Conservation (phyloP, 371 early-diverging fungal species). For the Scutellospora calospora region DNA sequence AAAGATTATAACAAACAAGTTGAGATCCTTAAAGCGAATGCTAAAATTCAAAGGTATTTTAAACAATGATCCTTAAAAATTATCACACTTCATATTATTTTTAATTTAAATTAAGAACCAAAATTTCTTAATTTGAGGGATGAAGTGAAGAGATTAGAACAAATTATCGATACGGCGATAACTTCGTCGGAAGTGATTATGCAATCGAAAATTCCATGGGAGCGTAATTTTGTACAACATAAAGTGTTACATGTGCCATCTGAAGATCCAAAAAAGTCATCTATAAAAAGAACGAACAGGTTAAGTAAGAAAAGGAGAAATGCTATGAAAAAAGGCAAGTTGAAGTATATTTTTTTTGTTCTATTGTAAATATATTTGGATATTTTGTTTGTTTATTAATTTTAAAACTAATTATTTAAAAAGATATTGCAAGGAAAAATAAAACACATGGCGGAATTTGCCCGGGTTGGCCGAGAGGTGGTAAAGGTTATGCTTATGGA, state of each 20-base stretch:
- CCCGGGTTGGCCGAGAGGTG: constrained; percentile 9
- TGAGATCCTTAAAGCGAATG: background rate
- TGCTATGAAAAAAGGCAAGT: background rate
- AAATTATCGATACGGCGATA: background rate
- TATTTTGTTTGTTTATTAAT: too few species aligned
- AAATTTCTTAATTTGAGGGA: background rate
- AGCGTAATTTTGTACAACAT: constrained; percentile 26
- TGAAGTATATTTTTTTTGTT: too few species aligned
- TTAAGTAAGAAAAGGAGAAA: constrained; percentile 32
- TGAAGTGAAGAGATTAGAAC: background rate
- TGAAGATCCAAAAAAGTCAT: background rate
- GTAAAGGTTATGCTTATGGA: constrained; percentile 11
- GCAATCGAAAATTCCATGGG: constrained; percentile 42
- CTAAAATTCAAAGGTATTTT: background rate
- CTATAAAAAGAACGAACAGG: background rate
- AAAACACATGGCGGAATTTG: background rate
- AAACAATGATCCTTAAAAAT: background rate
- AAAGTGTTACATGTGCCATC: constrained; percentile 32
- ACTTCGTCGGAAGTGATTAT: constrained; percentile 22
- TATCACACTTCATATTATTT: background rate
- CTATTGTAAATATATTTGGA: background rate
- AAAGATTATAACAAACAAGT: constrained; percentile 2
- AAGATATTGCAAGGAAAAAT: background rate
- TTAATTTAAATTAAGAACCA: background rate
- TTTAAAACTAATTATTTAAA: background rate